Base-by-base conservation (phyloP, 768 basidiomycete genomes). In the Collybia sp. region DNA sequence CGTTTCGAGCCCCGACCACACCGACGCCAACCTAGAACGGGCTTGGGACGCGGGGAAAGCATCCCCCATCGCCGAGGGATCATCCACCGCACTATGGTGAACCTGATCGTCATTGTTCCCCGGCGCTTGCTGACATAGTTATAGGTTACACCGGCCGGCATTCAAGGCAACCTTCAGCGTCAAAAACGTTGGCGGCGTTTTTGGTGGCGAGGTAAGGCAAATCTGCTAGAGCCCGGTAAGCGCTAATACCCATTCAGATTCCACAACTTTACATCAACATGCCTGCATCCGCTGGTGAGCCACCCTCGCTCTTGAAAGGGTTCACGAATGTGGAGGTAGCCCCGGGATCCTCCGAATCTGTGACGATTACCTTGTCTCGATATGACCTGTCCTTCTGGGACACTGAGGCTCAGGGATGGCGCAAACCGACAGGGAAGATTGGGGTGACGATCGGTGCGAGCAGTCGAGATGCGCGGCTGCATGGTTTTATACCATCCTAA, bases 351-450 rank as follows among this genome's bases (percentile, higher is more conserved):
- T 63, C 56, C 16, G 53, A 54, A 46, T 58, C 48, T 8, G 69
- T 73, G 2, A 60, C 59, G 13, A 65, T 83, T 46, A 66, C 67
- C 17, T 63, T 82, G 9, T 72, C 77, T 15, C 67, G 76, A 19
- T 71, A 79, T 52, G 71, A 77, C 43, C 51, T 81, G 44, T 76
- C 72, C 18, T 66, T 81, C 43, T 85, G 82, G 84, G 79, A 85
- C 49, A 75, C 74, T 2, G 66, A 66, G 6, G 64, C 66, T 35
- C 84, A 85, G 59, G 72, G 77, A 2, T 85, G 83, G 83, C 58
- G 63, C 30, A 72, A 71, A 45, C 82, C 83, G 2, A 58, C 64
- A 9, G 83, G 80, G 4, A 68, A 57, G 42, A 77, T 80, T 49
- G 61, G 58, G n/a, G 69, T 85, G 46, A 68, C 72, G 5, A 61